Conservation (phyloP, 169 alveolate species). For the Theileria luwenshuni region DNA sequence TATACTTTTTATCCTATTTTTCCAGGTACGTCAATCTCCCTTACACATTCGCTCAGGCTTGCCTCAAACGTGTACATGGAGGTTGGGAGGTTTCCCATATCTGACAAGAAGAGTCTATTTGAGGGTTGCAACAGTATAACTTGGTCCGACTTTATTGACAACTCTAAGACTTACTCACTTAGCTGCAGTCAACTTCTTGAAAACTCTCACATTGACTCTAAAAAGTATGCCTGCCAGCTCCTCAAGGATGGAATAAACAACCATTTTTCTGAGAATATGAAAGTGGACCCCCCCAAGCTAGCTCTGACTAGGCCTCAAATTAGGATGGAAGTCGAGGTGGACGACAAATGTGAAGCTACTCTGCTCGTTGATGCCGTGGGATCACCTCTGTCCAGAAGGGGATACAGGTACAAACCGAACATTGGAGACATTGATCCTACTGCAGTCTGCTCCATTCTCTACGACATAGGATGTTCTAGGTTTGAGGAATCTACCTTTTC, state of each 20-base stretch:
- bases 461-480: constrained; percentile 44
- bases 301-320: constrained; percentile 35
- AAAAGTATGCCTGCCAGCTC: constrained; percentile 46
- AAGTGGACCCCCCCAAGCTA: constrained; percentile 21
- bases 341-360: constrained; percentile 29
- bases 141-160: constrained; percentile 29
- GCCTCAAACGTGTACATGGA: constrained; percentile 39
- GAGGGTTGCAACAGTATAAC: constrained; percentile 29
- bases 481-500: not conserved
- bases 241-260: constrained; percentile 60
- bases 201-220: constrained; percentile 17
- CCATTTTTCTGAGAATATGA: constrained; percentile 17
- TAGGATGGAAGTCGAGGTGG: constrained; percentile 32
- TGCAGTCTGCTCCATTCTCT: constrained; percentile 37
- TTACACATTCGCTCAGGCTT: constrained; percentile 16
- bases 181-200: not conserved
- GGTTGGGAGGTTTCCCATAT: constrained; percentile 37
- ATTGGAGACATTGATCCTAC: constrained; percentile 66
- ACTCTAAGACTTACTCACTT: constrained; percentile 29
- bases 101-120: constrained; percentile 30
- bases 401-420: constrained; percentile 48
- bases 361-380: constrained; percentile 53
- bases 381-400: constrained; percentile 21
- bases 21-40: constrained; percentile 37
- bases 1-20: constrained; percentile 52